These are phyloP conservation scores for Udeniomyces megalosporus DNA, from an alignment of 768 basidiomycete genomes.

Conservation along the genomic window DNA sequence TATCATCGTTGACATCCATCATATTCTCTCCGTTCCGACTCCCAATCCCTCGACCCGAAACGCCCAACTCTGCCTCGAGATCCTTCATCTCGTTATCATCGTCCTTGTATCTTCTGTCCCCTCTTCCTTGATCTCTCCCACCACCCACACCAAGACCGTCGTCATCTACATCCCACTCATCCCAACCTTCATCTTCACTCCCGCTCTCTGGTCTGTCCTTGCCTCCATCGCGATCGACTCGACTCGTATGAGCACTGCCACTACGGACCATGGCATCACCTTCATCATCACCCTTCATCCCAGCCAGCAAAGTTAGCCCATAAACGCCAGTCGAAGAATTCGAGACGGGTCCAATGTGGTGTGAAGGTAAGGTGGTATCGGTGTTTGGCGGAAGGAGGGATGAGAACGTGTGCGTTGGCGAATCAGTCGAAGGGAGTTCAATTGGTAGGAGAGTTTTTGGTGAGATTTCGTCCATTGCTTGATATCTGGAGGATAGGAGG, in stretches of 20 bases:
- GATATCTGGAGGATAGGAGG: not conserved
- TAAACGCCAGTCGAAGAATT: not conserved
- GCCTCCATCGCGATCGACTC: no score
- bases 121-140: not conserved
- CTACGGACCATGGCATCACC: no score
- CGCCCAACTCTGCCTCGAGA: not conserved
- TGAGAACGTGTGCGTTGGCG: no score
- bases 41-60: not conserved
- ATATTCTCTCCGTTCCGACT: not conserved
- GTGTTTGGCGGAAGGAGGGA: not conserved
- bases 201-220: no score
- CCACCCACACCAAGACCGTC: not conserved
- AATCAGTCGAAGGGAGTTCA: not conserved
- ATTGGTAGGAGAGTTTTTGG: not conserved
- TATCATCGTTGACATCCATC: not conserved
- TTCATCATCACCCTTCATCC: no score
- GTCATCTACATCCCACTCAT: not conserved
- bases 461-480: not conserved
- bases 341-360: not conserved
- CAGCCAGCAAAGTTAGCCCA: not conserved
- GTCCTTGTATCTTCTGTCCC: not conserved
- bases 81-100: conserved; percentile 7
- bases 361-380: not conserved
- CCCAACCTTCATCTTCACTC: not conserved
- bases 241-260: no score